Evolutionary conservation across 306 rosid genomes (phyloP).

Genomic region (Quercus alba): DNA sequence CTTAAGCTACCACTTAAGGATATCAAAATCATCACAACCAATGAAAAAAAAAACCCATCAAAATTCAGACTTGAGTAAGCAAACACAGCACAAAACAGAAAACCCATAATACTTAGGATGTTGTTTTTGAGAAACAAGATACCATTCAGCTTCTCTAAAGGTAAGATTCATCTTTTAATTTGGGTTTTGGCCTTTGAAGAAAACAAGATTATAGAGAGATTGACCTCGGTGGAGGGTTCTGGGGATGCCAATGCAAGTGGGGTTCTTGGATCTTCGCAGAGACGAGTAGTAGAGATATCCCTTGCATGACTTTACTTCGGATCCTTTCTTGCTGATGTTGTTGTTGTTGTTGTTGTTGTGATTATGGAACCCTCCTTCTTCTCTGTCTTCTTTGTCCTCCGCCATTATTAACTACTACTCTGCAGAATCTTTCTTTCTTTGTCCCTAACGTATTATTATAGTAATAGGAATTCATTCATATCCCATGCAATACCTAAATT

Average conservation of each 20-base stretch:
- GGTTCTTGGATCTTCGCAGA: conserved; percentile 51
- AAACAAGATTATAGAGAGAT: neutral
- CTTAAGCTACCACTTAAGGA: neutral
- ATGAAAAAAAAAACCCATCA: neutral
- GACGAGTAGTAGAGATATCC: conserved; percentile 76
- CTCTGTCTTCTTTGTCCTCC: conserved; percentile 17
- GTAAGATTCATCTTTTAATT: too few relatives aligned
- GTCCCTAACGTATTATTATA: neutral
- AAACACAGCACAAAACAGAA: neutral
- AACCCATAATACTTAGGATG: too few relatives aligned
- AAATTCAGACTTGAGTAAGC: neutral
- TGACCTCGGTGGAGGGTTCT: conserved; percentile 58
- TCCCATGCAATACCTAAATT: too few relatives aligned
- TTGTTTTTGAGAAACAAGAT: too few relatives aligned
- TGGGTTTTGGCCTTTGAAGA: too few relatives aligned
- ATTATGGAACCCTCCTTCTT: conserved; percentile 22
- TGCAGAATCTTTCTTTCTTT: neutral
- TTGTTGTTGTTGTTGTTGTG: conserved; percentile 20
- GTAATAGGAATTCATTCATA: too few relatives aligned
- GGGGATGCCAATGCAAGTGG: conserved; percentile 69
- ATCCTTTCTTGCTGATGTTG: conserved; percentile 19
- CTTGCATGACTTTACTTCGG: conserved; percentile 63
- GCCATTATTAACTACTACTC: conserved; percentile 3
- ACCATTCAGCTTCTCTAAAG: too few relatives aligned
- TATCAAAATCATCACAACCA: neutral